Conservation (phyloP, 176 grass and related monocot genomes). For the Bonia amplexicaulis region DNA sequence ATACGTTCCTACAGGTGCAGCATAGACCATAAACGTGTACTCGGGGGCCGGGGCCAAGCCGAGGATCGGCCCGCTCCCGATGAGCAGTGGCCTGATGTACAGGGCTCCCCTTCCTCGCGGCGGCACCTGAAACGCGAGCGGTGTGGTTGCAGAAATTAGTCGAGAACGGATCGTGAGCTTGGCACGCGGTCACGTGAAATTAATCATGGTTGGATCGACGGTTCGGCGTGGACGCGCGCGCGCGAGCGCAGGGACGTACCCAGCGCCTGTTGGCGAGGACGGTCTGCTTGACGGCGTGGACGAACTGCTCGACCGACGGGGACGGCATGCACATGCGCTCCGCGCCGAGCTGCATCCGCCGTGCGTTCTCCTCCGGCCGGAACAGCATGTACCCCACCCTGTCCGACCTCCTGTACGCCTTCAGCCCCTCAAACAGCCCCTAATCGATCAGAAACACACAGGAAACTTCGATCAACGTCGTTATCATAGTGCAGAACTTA, state of each 20-base stretch:
- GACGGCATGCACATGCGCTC: conserved; percentile 97
- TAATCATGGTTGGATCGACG: not conserved
- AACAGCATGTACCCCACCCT: conserved; percentile 59
- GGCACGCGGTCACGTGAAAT: not conserved
- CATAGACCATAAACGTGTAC: conserved; percentile 78
- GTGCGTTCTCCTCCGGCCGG: conserved; percentile 86
- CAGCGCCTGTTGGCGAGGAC: conserved; percentile 83
- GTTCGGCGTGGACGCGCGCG: not conserved
- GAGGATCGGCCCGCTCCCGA: conserved; percentile 73
- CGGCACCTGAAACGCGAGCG: conserved; percentile 47
- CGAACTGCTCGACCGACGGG: conserved; percentile 73
- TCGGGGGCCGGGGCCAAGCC: conserved; percentile 83
- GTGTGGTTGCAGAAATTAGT: not conserved
- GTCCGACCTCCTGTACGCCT: conserved; percentile 53
- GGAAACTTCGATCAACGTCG: not conserved
- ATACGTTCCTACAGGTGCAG: conserved; percentile 75
- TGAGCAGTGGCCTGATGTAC: conserved; percentile 81
- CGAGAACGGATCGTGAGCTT: not conserved
- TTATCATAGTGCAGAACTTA: not conserved
- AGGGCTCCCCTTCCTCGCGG: conserved; percentile 80
- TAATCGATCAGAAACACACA: not conserved
- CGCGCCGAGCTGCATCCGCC: conserved; percentile 66
- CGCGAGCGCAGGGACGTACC: conserved; percentile 33
- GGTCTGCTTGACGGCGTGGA: conserved; percentile 71
- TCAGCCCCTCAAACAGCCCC: conserved; percentile 87